Base-by-base conservation (phyloP, 2,329 filamentous ascomycete species). In the Pestalotiopsis sp. region DNA sequence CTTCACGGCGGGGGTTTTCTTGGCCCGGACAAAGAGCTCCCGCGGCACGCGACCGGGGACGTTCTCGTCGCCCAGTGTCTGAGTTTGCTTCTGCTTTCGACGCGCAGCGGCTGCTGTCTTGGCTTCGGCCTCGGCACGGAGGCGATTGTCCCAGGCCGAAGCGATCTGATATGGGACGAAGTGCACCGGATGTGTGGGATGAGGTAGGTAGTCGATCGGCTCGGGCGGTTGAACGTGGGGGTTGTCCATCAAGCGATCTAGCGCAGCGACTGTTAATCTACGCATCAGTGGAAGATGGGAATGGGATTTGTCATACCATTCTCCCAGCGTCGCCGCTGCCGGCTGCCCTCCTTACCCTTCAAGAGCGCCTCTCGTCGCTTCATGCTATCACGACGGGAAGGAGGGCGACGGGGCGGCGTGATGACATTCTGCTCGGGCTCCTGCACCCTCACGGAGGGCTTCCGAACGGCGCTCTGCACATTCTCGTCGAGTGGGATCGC, bases 281-380 rank as follows among this genome's bases (percentile, higher is more conserved):
- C 25, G 52, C 27, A 9, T 38, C 36, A 39, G 27, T 31, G 45
- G 25, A 36, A 57, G n/a, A n/a, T 39, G n/a, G 20, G 25, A 4
- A 7, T 45, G 14, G 61, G 38, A 62, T 12, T 45, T 59, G 67
- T 76, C 81, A 72, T 86, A 97, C 94, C 93, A 80, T 98, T 99
- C 84, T 99, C 96, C 94, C 95, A 98, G 68, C 95, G 88, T 75
- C 95, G 91, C 64, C 95, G 87, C 75, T 95, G 91, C 45, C 95
- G 88, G 75, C 90, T 95, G 41, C 95, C 95, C 80, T 98, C 94
- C 74, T 97, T 97, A 68, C 95, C 95, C 82, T 94, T 97, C 39
- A 96, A 84, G 66, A 97, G 77, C 2, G 90, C 88, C 72, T 97
- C 94, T 20, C 95, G 90, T 65, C 88, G 82, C 67, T 82, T 81